Evolutionary conservation across 257 asterid genomes (phyloP), one percentile per base, ranked within the genome.

Genomic region (Echites panduratus): DNA sequence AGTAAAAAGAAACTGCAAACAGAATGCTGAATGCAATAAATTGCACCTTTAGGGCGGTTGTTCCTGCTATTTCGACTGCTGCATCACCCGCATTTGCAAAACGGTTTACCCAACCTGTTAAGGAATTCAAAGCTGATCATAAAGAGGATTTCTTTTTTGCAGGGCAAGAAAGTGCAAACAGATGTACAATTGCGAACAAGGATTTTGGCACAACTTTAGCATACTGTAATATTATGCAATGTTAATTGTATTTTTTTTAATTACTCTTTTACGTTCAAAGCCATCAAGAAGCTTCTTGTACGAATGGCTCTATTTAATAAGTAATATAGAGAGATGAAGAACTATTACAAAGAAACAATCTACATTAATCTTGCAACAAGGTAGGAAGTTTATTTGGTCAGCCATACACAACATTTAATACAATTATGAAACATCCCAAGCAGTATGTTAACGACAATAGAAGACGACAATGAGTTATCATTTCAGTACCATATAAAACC

Each of bases 21-120:
- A 59, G 44, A 40, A 41, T 35, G 35, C 54, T 53, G 45, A 65
- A 35, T 50, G 71, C 49, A 16, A 64, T 66, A 43, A 67, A 66
- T 69, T 90, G 79, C 85, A 93, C 97, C 86, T 89, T 83, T 58
- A 79, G 73, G 56, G 98, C 97, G n/a, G 96, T 91, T 85, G 74
- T 89, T 82, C 85, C 98, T 66, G 97, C 98, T 79, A 94, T 86
- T 85, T 94, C 97, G 27, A 79, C 89, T 40, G 98, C 98, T 57
- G 98, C 79, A 73, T 93, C 96, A 66, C 98, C 98, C 71, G 97
- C 97, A 82, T 94, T 68, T 4, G 98, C 98, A 82, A 94, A 89
- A 80, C 96, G 89, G 90, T 94, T 94, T 64, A 94, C 93, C 97
- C 98, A 94, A 70, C 98, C 97, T 94, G 90, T 73, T 47, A 74